Evolutionary conservation across 768 basidiomycete genomes (phyloP).

Genomic region (Xanthoconium stramineum): DNA sequence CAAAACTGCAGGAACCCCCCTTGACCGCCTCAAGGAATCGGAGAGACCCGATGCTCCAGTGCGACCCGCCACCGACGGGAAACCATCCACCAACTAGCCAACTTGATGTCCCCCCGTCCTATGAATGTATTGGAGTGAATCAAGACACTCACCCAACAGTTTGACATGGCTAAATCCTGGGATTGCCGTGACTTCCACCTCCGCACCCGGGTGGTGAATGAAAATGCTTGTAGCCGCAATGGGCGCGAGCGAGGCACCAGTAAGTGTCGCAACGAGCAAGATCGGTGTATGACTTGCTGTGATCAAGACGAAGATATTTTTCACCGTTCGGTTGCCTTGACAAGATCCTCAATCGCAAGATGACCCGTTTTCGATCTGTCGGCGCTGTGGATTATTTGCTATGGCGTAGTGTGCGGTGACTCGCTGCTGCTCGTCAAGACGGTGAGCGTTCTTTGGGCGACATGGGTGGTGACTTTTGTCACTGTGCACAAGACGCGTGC

Average conservation of each 20-base stretch:
- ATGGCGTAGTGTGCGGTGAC: neutral
- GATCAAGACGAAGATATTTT: conserved; percentile 24
- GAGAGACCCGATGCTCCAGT: neutral
- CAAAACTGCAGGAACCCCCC: conserved; percentile 11
- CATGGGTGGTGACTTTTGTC: neutral
- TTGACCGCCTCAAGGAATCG: conserved; percentile 6
- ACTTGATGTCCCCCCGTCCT: conserved; percentile 21
- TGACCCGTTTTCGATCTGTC: neutral
- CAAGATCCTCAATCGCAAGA: conserved; percentile 6
- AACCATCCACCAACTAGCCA: conserved; percentile 2
- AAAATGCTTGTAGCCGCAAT: conserved; percentile 16
- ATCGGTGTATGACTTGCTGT: conserved; percentile 19
- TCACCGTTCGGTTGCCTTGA: conserved; percentile 21
- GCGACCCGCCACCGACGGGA: neutral
- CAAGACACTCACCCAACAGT: conserved; percentile 30
- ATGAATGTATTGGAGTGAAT: conserved; percentile 27
- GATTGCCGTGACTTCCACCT: conserved; percentile 1
- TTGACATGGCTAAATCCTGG: conserved; percentile 11
- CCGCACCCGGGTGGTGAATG: conserved; percentile 7
- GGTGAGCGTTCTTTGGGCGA: conserved; percentile 3
- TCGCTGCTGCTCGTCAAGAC: conserved; percentile 11
- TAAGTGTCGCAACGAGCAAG: conserved; percentile 23
- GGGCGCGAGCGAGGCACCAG: conserved; percentile 15
- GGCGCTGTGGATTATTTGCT: conserved; percentile 6
- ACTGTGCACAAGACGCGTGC: conserved; percentile 10